Percentiles rank a stretch among this genome's conserved stretches.
phyloP scores from a whole-genome alignment of 306 rosid species.

The Purshia tridentata region DNA sequence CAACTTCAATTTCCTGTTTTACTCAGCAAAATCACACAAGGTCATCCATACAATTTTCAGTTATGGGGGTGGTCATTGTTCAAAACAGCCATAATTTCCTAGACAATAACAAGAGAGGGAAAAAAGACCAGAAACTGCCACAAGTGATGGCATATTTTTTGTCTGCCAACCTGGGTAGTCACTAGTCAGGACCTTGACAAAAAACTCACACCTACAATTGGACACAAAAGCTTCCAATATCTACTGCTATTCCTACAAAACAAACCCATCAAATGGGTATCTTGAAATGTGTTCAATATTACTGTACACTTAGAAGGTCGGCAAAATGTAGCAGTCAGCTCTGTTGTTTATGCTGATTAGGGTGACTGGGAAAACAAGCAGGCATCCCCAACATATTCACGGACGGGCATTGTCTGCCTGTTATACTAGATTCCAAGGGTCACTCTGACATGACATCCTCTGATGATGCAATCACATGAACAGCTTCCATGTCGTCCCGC shows the following conservation, averaged over 20 bases:
- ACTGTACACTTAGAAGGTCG: conserved; percentile 38
- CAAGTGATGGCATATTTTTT: conserved; percentile 41
- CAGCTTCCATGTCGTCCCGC: conserved; percentile 25
- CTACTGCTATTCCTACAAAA: conserved; percentile 36
- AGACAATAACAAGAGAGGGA: conserved; percentile 15
- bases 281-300: conserved; percentile 24
- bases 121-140: conserved; percentile 40
- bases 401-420: conserved; percentile 26
- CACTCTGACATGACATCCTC: conserved; percentile 38
- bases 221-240: conserved; percentile 28
- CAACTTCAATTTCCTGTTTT: background rate
- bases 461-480: conserved; percentile 27
- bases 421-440: conserved; percentile 26
- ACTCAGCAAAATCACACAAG: conserved; percentile 1
- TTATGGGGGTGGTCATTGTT: background rate
- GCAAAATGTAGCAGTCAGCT: conserved; percentile 26
- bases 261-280: conserved; percentile 26
- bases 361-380: conserved; percentile 45
- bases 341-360: conserved; percentile 16
- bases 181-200: conserved; percentile 34
- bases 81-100: conserved; percentile 8
- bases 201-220: conserved; percentile 16
- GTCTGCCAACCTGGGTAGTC: conserved; percentile 55
- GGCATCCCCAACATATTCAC: conserved; percentile 35
- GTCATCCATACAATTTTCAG: conserved; percentile 7